A percentile compares a stretch with the other conserved stretches of the same genome.
Evolutionary conservation across 768 basidiomycete species (phyloP).

Genomic region (Cystofilobasidium capitatum): DNA sequence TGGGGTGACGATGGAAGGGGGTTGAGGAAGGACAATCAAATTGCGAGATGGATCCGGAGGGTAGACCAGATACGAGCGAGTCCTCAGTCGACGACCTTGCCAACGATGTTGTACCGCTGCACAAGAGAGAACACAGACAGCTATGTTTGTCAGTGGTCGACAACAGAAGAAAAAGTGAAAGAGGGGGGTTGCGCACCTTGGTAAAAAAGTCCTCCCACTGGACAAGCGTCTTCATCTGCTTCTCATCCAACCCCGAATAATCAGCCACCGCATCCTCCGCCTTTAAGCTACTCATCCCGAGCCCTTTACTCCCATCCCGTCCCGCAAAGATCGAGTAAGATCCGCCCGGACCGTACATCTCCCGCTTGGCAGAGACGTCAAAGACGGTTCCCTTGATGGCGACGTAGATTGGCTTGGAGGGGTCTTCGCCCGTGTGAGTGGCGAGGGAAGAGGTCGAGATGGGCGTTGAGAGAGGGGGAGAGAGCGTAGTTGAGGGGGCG

Average conservation of each 20-base stretch:
- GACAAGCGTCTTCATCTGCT: conserved; percentile 66
- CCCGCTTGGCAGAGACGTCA: conserved; percentile 73
- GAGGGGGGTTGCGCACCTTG: too few species aligned
- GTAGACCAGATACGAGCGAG: background rate
- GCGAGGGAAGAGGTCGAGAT: conserved; percentile 61
- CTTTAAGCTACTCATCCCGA: conserved; percentile 43
- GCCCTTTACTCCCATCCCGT: conserved; percentile 79
- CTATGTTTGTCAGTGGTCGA: too few species aligned
- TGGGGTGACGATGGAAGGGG: background rate
- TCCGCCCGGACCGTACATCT: conserved; percentile 73
- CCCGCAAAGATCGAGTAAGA: conserved; percentile 77
- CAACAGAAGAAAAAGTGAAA: too few species aligned
- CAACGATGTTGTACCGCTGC: conserved; percentile 82
- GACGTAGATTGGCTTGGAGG: conserved; percentile 62
- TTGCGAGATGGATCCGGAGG: background rate
- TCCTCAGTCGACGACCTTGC: conserved; percentile 50
- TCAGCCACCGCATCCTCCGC: conserved; percentile 85
- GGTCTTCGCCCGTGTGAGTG: conserved; percentile 56
- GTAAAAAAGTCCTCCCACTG: conserved; percentile 84
- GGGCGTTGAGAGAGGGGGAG: conserved; percentile 63
- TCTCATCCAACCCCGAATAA: conserved; percentile 62
- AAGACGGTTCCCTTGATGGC: conserved; percentile 90
- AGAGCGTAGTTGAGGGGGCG: conserved; percentile 19
- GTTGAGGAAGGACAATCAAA: background rate
- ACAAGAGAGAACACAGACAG: too few species aligned